phyloP scores from a whole-genome alignment of 345 rosid genomes.

The Eucalyptus grandis region DNA sequence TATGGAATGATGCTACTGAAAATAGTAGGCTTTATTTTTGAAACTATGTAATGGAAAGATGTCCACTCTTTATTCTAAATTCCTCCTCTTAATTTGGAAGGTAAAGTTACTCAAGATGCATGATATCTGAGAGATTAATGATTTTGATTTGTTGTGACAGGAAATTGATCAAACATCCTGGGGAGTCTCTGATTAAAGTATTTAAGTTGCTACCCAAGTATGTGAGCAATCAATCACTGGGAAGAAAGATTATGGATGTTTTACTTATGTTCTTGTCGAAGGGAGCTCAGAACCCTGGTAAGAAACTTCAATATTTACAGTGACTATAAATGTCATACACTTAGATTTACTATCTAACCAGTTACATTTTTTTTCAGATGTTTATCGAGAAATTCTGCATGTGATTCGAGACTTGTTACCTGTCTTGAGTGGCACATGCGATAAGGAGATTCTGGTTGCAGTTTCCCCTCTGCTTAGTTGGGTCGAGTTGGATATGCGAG shows the following conservation, averaged over 20 bases:
- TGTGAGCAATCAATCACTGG: conserved; percentile 34
- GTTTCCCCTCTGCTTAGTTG: conserved; percentile 63
- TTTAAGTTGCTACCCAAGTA: conserved; percentile 57
- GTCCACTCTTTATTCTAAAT: not conserved
- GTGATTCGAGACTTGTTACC: conserved; percentile 50
- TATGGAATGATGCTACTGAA: not conserved
- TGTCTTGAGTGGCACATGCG: conserved; percentile 26
- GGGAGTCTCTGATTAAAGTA: conserved; percentile 45
- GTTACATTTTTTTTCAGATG: conserved; percentile 27
- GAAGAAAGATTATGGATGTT: conserved; percentile 52
- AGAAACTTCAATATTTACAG: not conserved
- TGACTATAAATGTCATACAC: not conserved
- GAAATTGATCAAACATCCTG: conserved; percentile 57
- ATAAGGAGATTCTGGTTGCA: conserved; percentile 29
- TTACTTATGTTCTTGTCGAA: conserved; percentile 53
- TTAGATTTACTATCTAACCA: not conserved
- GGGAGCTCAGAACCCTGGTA: conserved; percentile 51
- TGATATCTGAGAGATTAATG: not conserved
- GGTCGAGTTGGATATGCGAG: conserved; percentile 46
- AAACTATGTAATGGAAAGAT: not conserved
- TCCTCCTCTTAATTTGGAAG: not conserved
- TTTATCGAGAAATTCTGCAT: conserved; percentile 38
- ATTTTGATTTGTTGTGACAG: conserved; percentile 17
- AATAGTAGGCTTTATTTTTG: not conserved
- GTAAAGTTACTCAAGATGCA: not conserved